Evolutionary conservation across 139 green algal genomes (phyloP).

Genomic region (Ettlia oleoabundans): DNA sequence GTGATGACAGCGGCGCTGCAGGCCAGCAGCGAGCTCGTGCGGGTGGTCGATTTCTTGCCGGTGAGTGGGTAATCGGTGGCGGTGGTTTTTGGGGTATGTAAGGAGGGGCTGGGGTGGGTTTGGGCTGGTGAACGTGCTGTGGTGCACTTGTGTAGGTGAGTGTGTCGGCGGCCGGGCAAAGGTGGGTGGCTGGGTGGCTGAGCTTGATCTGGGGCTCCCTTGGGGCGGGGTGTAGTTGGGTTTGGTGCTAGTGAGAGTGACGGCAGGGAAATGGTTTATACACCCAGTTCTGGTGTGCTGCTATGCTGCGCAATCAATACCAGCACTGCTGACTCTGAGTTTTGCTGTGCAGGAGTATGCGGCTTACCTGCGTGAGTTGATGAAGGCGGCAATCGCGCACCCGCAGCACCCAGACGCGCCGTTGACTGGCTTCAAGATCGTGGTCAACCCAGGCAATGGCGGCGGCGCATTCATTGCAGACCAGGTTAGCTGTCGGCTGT

Average conservation of each 20-base stretch:
- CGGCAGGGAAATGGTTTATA: too few relatives aligned
- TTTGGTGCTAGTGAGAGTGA: too few relatives aligned
- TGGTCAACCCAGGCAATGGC: conserved; percentile 82
- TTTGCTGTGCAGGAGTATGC: conserved; percentile 62
- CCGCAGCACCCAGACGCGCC: conserved; percentile 58
- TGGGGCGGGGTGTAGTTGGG: too few relatives aligned
- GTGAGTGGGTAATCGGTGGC: not conserved
- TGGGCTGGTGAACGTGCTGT: not conserved
- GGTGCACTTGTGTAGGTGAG: not conserved
- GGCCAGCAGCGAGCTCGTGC: conserved; percentile 24
- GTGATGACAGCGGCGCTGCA: conserved; percentile 51
- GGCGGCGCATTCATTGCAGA: conserved; percentile 89
- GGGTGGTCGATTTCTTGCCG: conserved; percentile 50
- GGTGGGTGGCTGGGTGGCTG: too few relatives aligned
- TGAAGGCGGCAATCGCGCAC: conserved; percentile 67
- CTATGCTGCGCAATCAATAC: too few relatives aligned
- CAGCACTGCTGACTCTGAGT: too few relatives aligned
- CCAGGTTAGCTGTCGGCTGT: conserved; percentile 70
- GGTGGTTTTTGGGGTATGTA: not conserved
- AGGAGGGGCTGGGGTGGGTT: not conserved
- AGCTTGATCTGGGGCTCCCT: too few relatives aligned
- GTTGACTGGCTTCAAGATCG: conserved; percentile 69
- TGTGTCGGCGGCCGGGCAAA: too few relatives aligned
- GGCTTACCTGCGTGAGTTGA: conserved; percentile 70
- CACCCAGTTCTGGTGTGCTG: not conserved